A percentile compares a stretch with the other conserved stretches of the same genome.
Evolutionary conservation across 148 eudicot genomes (phyloP).

Genomic region (Rhododendron griersonianum): DNA sequence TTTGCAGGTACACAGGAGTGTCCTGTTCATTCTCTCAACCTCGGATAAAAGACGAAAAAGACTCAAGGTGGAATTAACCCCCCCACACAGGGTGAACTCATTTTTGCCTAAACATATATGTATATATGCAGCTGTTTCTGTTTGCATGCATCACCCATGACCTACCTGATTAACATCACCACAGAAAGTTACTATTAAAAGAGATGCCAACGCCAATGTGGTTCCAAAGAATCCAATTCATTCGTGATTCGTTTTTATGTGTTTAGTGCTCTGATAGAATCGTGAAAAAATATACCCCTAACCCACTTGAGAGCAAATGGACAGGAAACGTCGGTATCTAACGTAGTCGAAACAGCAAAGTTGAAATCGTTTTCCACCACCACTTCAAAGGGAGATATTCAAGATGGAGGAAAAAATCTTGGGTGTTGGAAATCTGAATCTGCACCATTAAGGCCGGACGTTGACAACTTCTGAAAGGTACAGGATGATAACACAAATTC

Average conservation of each 20-base stretch:
- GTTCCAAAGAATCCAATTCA: not conserved
- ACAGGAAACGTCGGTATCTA: not conserved
- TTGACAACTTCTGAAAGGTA: not conserved
- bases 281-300: not conserved
- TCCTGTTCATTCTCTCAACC: too few relatives aligned
- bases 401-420: not conserved
- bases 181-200: not conserved
- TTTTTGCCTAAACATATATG: too few relatives aligned
- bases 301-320: not conserved
- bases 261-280: not conserved
- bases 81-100: too few relatives aligned
- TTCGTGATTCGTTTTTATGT: not conserved
- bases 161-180: not conserved
- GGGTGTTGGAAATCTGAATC: not conserved
- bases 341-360: not conserved
- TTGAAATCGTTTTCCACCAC: slow-evolving; percentile 3
- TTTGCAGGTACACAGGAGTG: too few relatives aligned
- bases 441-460: not conserved
- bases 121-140: not conserved
- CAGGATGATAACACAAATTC: not conserved
- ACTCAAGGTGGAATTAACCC: too few relatives aligned
- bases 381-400: not conserved
- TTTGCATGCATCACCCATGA: not conserved
- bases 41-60: too few relatives aligned
- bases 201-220: not conserved